Base-by-base conservation (phyloP, 2,329 filamentous ascomycete genomes). In the Sarocladiaceae sp. region DNA sequence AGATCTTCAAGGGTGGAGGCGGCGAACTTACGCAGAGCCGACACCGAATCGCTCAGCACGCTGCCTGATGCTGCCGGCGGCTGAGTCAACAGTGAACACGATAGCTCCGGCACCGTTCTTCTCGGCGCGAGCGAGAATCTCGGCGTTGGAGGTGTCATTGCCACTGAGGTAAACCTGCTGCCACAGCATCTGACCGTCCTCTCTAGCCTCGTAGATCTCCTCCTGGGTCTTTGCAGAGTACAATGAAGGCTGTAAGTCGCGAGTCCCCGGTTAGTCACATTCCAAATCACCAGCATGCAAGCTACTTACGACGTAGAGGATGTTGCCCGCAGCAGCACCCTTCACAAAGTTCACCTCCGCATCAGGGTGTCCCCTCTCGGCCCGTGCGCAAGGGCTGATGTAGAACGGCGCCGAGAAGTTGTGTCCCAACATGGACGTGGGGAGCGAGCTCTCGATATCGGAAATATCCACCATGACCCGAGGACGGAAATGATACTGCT, bases 391-490 rank as follows among this genome's bases (percentile, higher is more conserved):
- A 1, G 75, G 75, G 2, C 69, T 67, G 58, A 78, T 77, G 60
- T 77, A 78, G 61, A 78, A 69, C 1, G 76, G 75, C 7, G 71
- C 69, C 11, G 67, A 70, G 53, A 76, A 73, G 58, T 75, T 74
- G 58, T 75, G 62, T 7, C 74, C 75, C 15, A 76, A 60, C 20
- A 77, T 68, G n/a, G 62, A 71, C 2, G 71, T 73, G 4, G 68
- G 65, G 17, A 39, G 28, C 1, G 50, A 33, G 36, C 22, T 35
- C 15, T 44, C 36, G 31, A 36, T 44, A 18, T 51, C 22, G 35
- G 46, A 17, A 39, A 50, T 44, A 23, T 35, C 39, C n/a, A 65
- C 61, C 48, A 53, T 65, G 62, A 52, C 66, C 61, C 18, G 55
- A 52, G 74, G 71, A 36, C 74, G 66, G 23, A 77, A 62, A 36